Evolutionary conservation across 2,329 filamentous ascomycete genomes (phyloP), one percentile per base, ranked within the genome.

Genomic region (Pseudogymnoascus sp.): DNA sequence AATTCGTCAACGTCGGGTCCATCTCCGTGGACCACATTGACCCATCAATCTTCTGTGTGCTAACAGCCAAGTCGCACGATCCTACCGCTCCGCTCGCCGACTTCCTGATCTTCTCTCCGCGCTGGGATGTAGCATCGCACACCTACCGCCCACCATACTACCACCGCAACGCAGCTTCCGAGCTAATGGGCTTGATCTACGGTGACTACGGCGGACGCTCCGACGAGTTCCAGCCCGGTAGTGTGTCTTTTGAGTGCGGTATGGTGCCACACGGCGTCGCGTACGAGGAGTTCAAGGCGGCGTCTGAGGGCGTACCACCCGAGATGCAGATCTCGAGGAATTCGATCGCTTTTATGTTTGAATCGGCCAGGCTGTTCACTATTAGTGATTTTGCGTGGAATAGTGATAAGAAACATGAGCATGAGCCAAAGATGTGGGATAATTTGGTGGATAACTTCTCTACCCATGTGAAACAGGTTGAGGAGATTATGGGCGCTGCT

Each of bases 31-130:
- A 89, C 70, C 86, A 89, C 66, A 84, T 84, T 2, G 86, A 89
- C 66, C 86, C 86, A 0, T 83, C 80, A 8, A 83, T 89, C 68
- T 88, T 83, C 74, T 85, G 82, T 2, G 86, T 89, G 2, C 76
- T 88, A 3, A 87, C 86, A 0, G 83, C 83, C 1, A 81, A 77
- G 63, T 83, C 82, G 18, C 77, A 75, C 14, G 77, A 79, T 59
- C 77, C 80, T 0, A 80, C 81, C 7, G 82, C 82, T 0, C 80
- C 84, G 1, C 73, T 84, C 2, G 81, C 81, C 0, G 87, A 89
- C 73, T 88, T 89, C 66, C 79, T 89, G 53, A 83, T 86, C 72
- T 89, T 89, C 72, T 83, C 84, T 0, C 85, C 86, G 0, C 79
- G 84, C 16, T 89, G 86, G 86, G 79, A 85, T 12, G 83, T 87